phyloP scores from a whole-genome alignment of 192 early-diverging fungal species.

The Entophlyctis luteolus region DNA sequence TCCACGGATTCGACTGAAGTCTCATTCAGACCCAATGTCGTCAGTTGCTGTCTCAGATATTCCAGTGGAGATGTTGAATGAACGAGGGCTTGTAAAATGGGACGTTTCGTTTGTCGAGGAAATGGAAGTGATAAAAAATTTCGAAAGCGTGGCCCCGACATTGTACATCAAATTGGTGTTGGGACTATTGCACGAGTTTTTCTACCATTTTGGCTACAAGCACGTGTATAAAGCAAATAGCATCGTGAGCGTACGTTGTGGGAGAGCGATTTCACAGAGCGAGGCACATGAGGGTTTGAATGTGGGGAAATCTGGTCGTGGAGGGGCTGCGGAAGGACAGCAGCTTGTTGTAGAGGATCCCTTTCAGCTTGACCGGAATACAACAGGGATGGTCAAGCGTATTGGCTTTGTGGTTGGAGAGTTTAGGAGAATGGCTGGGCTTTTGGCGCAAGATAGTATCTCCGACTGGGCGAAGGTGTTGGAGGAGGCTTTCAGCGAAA shows the following conservation, averaged over 20 bases:
- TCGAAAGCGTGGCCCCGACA: background rate
- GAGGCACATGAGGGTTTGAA: background rate
- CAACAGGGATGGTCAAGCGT: conserved; percentile 31
- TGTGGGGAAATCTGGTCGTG: background rate
- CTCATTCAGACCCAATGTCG: no score
- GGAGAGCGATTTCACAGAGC: conserved; percentile 12
- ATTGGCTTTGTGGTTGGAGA: conserved; percentile 24
- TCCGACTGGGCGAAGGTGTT: no score
- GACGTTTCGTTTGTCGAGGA: conserved; percentile 32
- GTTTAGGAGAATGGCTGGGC: conserved; percentile 28
- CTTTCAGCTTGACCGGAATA: conserved; percentile 43
- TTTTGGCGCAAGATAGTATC: no score
- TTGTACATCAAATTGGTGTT: conserved; percentile 24
- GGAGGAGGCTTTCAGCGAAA: no score
- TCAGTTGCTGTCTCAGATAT: no score
- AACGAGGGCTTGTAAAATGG: conserved; percentile 11
- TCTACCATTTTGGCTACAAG: conserved; percentile 37
- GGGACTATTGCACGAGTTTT: conserved; percentile 32
- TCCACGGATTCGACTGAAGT: no score
- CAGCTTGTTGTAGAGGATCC: conserved; percentile 43
- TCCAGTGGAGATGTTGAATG: no score
- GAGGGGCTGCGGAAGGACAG: background rate
- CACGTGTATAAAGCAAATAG: conserved; percentile 19
- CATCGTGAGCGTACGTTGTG: conserved; percentile 32
- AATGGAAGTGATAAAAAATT: background rate